Conservation (phyloP, 352 stramenopile genomes). For the Plasmopara viticola region DNA sequence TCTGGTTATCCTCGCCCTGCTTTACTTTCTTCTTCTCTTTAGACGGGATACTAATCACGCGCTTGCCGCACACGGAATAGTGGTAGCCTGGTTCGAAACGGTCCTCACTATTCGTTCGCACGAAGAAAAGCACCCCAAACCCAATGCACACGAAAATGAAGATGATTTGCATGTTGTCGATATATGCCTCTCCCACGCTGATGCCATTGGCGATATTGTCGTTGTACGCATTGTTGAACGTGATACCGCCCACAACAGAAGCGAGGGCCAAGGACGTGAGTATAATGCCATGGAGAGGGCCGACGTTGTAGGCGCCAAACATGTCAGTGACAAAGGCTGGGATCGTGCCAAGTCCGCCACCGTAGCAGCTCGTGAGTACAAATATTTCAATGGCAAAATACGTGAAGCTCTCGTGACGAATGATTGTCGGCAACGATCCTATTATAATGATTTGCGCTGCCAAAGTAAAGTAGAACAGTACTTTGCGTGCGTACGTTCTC, state of each 20-base stretch:
- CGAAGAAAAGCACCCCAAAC: slow-evolving; percentile 51
- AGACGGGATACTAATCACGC: slow-evolving; percentile 55
- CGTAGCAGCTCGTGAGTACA: slow-evolving; percentile 64
- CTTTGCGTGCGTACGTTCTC: slow-evolving; percentile 20
- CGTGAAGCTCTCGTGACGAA: slow-evolving; percentile 48
- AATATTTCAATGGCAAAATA: slow-evolving; percentile 53
- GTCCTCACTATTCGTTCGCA: slow-evolving; percentile 64
- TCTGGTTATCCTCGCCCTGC: no score
- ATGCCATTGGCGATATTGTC: slow-evolving; percentile 17
- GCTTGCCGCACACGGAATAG: slow-evolving; percentile 56
- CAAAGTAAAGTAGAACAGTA: slow-evolving; percentile 62
- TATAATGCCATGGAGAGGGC: slow-evolving; percentile 73
- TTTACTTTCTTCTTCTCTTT: slow-evolving; percentile 16
- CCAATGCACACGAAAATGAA: slow-evolving; percentile 2
- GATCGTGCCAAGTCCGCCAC: slow-evolving; percentile 69
- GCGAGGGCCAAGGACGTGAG: slow-evolving; percentile 71
- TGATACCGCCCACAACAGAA: slow-evolving; percentile 60
- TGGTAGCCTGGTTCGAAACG: slow-evolving; percentile 67
- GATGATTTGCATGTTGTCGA: slow-evolving; percentile 1
- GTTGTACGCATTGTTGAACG: slow-evolving; percentile 39
- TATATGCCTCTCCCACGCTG: slow-evolving; percentile 21
- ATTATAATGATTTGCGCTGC: slow-evolving; percentile 60
- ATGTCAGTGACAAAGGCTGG: slow-evolving; percentile 74
- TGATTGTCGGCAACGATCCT: slow-evolving; percentile 47
- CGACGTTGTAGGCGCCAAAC: slow-evolving; percentile 82